Evolutionary conservation across 108 stramenopile species (phyloP).

Genomic region (Nitzschia sp.): DNA sequence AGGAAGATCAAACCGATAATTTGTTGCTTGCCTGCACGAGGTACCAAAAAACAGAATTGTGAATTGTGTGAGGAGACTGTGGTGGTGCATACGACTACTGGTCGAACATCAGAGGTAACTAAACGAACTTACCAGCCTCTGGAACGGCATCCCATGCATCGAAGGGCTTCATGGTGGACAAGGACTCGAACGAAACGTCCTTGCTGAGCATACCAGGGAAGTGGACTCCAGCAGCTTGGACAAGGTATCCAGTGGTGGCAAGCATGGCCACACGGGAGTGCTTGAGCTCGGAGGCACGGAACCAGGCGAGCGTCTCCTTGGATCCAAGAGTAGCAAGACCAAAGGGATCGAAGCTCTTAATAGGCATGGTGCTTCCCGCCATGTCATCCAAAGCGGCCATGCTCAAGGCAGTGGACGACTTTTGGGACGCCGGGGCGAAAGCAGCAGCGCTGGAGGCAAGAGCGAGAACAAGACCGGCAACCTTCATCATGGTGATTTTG

Average conservation of each 20-base stretch:
- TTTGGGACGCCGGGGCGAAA: constrained; percentile 57
- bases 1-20: constrained; percentile 77
- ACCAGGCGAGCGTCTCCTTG: constrained; percentile 79
- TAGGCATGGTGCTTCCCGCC: constrained; percentile 65
- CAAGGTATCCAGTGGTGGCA: constrained; percentile 82
- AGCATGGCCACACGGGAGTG: constrained; percentile 87
- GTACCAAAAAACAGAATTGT: neutral
- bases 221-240: constrained; percentile 71
- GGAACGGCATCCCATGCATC: constrained; percentile 87
- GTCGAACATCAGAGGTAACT: no score
- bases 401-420: constrained; percentile 5
- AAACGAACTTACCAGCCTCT: constrained; percentile 50
- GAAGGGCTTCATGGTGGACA: constrained; percentile 81
- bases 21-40: constrained; percentile 61
- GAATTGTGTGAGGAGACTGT: no score
- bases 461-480: constrained; percentile 49
- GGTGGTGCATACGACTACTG: no score
- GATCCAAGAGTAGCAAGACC: constrained; percentile 57
- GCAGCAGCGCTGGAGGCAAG: constrained; percentile 68
- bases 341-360: constrained; percentile 78
- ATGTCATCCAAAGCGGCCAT: constrained; percentile 46
- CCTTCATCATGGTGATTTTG: constrained; percentile 48
- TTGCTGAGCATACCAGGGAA: constrained; percentile 80
- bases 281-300: constrained; percentile 86
- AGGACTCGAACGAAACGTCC: constrained; percentile 68